phyloP scores from a whole-genome alignment of 2,329 filamentous ascomycete genomes.

The Neophaeococcomyces mojaviensis region DNA sequence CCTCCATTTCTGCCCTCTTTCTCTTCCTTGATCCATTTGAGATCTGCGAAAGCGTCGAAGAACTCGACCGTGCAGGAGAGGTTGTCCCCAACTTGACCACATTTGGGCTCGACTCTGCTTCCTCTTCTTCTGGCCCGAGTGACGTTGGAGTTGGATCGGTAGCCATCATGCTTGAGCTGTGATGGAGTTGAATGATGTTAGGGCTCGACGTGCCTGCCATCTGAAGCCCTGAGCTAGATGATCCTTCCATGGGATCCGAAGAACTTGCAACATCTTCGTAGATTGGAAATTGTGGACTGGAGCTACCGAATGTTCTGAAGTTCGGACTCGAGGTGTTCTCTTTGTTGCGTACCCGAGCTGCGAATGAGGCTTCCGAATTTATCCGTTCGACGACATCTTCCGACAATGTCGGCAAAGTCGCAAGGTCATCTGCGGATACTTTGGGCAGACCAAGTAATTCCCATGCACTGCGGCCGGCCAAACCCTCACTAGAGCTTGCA shows the following conservation, averaged over 20 bases:
- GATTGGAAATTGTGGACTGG: constrained; percentile 12
- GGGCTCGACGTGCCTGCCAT: constrained; percentile 32
- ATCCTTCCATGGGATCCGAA: constrained; percentile 30
- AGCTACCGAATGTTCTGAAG: constrained; percentile 9
- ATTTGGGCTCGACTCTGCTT: constrained; percentile 33
- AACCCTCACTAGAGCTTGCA: constrained; percentile 20
- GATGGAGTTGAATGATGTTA: constrained; percentile 31
- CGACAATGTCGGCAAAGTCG: constrained; percentile 16
- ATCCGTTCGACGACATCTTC: constrained; percentile 9
- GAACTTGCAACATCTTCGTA: constrained; percentile 16
- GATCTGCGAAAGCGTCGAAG: constrained; percentile 33
- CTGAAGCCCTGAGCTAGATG: constrained; percentile 19
- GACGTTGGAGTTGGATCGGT: background rate
- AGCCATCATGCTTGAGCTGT: constrained; percentile 28
- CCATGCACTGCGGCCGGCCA: constrained; percentile 20
- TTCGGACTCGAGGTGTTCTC: constrained; percentile 18
- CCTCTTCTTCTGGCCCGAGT: constrained; percentile 4
- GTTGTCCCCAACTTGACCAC: constrained; percentile 34
- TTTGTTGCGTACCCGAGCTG: constrained; percentile 12
- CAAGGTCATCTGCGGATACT: constrained; percentile 19
- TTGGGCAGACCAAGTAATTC: constrained; percentile 15
- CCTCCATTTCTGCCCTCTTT: constrained; percentile 16
- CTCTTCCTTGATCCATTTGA: constrained; percentile 28
- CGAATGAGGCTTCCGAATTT: constrained; percentile 16
- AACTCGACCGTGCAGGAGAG: constrained; percentile 27